Evolutionary conservation across 2,329 filamentous ascomycete species (phyloP).

Genomic region (Aphanoascus verrucosus): DNA sequence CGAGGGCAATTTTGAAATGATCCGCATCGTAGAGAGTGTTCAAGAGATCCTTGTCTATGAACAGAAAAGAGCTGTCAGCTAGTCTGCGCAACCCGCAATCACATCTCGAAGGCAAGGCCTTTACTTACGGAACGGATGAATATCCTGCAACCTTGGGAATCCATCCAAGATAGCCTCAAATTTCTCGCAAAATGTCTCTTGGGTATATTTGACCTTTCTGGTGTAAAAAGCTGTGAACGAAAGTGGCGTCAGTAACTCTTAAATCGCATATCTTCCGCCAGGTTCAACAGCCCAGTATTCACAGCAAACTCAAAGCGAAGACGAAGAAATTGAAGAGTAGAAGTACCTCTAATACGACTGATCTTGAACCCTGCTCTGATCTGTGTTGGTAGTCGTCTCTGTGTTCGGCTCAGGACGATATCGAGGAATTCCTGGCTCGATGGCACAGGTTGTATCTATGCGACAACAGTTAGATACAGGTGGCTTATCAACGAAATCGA

Average conservation of each 20-base stretch:
- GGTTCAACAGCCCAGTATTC: background rate
- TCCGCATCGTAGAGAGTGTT: conserved; percentile 98
- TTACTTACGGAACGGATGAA: conserved; percentile 73
- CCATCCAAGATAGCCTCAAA: conserved; percentile 80
- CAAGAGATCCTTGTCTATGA: conserved; percentile 62
- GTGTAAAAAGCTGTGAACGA: conserved; percentile 67
- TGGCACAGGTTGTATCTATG: conserved; percentile 74
- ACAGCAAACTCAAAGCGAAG: background rate
- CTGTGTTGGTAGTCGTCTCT: conserved; percentile 86
- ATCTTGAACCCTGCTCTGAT: conserved; percentile 96
- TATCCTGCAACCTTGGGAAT: conserved; percentile 85
- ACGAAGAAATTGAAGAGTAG: background rate
- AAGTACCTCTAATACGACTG: conserved; percentile 63
- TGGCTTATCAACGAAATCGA: conserved; percentile 25
- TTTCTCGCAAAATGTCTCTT: conserved; percentile 94
- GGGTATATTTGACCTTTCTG: conserved; percentile 94
- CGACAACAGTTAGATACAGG: background rate
- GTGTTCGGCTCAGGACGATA: conserved; percentile 87
- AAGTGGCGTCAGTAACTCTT: conserved; percentile 19
- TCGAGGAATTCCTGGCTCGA: conserved; percentile 94
- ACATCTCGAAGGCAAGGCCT: conserved; percentile 19
- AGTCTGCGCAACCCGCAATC: conserved; percentile 16
- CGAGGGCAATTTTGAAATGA: conserved; percentile 93
- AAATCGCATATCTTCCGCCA: background rate
- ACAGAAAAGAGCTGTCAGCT: conserved; percentile 15